Evolutionary conservation across 257 asterid species (phyloP).

Genomic region (Eucommia ulmoides): DNA sequence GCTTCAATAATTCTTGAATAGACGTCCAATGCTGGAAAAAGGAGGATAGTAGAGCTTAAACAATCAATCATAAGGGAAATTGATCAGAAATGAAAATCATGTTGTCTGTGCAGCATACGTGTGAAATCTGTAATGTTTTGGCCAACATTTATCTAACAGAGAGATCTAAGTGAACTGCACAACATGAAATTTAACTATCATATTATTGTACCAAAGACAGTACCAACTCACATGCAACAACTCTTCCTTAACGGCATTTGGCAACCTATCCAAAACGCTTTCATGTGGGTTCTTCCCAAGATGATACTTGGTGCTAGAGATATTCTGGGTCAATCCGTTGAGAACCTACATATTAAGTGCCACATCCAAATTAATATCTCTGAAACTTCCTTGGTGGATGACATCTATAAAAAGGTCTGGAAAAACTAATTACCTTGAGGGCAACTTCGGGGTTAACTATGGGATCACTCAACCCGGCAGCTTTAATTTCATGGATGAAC

Average conservation of each 20-base stretch:
- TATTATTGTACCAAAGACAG: not conserved
- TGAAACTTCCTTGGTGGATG: not conserved
- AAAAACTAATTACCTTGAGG: slow-evolving; percentile 46
- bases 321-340: slow-evolving; percentile 60
- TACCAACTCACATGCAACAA: slow-evolving; percentile 57
- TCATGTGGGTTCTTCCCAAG: slow-evolving; percentile 75
- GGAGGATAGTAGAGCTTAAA: not conserved
- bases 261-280: slow-evolving; percentile 70
- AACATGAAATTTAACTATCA: not conserved
- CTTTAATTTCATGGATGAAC: slow-evolving; percentile 37
- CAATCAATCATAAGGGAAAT: not conserved
- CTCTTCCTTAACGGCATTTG: slow-evolving; percentile 56
- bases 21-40: slow-evolving; percentile 70
- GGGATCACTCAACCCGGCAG: slow-evolving; percentile 52
- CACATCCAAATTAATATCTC: slow-evolving; percentile 7
- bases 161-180: not conserved
- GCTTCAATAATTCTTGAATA: slow-evolving; percentile 85
- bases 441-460: slow-evolving; percentile 58
- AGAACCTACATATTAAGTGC: slow-evolving; percentile 45
- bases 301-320: slow-evolving; percentile 76
- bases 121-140: not conserved
- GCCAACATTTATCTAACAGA: not conserved
- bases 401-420: not conserved
- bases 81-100: not conserved
- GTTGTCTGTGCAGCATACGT: not conserved